A percentile compares a stretch with the other conserved stretches of the same genome.
These are phyloP conservation scores for Teratosphaeriaceae sp. DNA, from an alignment of 2,329 filamentous ascomycete genomes.

Conservation along the genomic window DNA sequence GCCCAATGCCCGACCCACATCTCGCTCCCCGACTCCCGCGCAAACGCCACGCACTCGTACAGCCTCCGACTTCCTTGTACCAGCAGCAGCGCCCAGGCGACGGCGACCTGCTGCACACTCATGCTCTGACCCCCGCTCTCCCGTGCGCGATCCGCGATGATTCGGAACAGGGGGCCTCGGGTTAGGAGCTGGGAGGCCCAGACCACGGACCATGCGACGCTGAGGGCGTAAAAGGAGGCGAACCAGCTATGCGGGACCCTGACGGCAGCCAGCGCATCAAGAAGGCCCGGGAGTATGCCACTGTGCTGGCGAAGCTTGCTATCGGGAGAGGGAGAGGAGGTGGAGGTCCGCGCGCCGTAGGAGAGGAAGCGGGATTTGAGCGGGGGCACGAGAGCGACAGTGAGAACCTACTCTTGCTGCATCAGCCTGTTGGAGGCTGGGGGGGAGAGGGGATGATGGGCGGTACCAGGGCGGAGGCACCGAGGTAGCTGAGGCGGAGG, in stretches of 20 bases:
- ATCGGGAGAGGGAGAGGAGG: background rate
- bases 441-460: background rate
- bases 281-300: constrained; percentile 3
- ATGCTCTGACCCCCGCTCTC: constrained; percentile 38
- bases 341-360: constrained; percentile 50
- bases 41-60: constrained; percentile 63
- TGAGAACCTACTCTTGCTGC: constrained; percentile 38
- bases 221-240: constrained; percentile 74
- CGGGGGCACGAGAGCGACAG: constrained; percentile 44
- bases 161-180: constrained; percentile 48
- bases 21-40: constrained; percentile 59
- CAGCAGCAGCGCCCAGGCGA: constrained; percentile 67
- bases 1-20: constrained; percentile 88
- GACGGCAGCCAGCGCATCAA: constrained; percentile 45
- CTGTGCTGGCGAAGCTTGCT: background rate
- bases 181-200: constrained; percentile 56
- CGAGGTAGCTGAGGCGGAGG: constrained; percentile 16
- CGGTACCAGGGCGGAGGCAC: constrained; percentile 16
- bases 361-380: constrained; percentile 51
- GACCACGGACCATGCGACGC: constrained; percentile 61
- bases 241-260: constrained; percentile 87
- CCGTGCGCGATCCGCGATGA: constrained; percentile 32
- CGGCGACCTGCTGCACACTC: constrained; percentile 53
- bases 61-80: constrained; percentile 69
- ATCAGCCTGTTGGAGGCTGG: constrained; percentile 16